Percentiles rank a stretch among this genome's conserved stretches.
Conservation (phyloP, 192 early-diverging fungal species). For the Martensiomyces pterosporus region DNA sequence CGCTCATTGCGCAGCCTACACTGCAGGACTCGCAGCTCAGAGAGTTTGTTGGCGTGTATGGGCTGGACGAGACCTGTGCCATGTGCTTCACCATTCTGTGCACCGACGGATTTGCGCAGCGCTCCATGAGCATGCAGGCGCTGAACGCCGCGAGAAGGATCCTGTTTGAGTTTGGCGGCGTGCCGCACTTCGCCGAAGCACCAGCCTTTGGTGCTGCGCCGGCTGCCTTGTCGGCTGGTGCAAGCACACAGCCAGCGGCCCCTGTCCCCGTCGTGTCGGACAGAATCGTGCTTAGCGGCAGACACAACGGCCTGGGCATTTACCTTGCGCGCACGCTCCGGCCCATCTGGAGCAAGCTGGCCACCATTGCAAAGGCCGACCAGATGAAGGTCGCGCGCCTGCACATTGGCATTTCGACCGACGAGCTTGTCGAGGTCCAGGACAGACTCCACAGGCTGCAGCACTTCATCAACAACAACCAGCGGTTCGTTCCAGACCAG, state of each 20-base stretch:
- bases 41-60: slow-evolving; percentile 58
- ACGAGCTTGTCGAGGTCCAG: slow-evolving; percentile 42
- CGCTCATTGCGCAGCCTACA: slow-evolving; percentile 53
- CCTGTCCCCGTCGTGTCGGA: too few species aligned
- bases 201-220: slow-evolving; percentile 12
- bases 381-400: slow-evolving; percentile 9
- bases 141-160: slow-evolving; percentile 24
- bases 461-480: slow-evolving; percentile 46
- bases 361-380: slow-evolving; percentile 3
- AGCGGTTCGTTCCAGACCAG: slow-evolving; percentile 52
- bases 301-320: slow-evolving; percentile 72
- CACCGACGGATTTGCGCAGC: slow-evolving; percentile 14
- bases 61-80: slow-evolving; percentile 68
- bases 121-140: slow-evolving; percentile 22
- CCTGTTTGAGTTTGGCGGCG: slow-evolving; percentile 47
- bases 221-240: not conserved
- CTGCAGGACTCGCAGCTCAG: slow-evolving; percentile 37
- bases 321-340: slow-evolving; percentile 70
- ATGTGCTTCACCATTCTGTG: slow-evolving; percentile 81
- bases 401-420: slow-evolving; percentile 36
- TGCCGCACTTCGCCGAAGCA: slow-evolving; percentile 34
- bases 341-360: slow-evolving; percentile 66
- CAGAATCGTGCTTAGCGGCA: slow-evolving; percentile 56
- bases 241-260: not conserved
- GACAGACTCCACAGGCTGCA: slow-evolving; percentile 44